Base-by-base conservation (phyloP, 2,329 filamentous ascomycete species). In the Thelonectria discophora region DNA sequence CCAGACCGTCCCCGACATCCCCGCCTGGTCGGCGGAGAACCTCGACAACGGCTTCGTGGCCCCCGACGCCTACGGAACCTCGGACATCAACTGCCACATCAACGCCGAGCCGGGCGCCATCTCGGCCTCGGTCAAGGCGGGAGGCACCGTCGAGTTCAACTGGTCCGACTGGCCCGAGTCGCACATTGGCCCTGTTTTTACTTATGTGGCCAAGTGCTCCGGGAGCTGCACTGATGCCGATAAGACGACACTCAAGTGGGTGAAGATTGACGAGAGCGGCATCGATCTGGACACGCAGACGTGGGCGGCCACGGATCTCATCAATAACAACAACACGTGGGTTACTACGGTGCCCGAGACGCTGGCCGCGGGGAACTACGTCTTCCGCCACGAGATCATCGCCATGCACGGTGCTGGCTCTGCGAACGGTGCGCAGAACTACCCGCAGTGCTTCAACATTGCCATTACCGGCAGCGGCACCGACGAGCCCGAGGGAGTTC, bases 241-340 rank as follows among this genome's bases (percentile, higher is more conserved):
- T 75, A 83, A 85, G 75, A 75, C 76, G 4, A 71, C 76, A 3
- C 80, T 89, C 45, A 75, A 84, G 68, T 90, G 84, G 77, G 85
- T 88, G 80, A 90, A 90, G 83, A 88, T 90, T 59, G 82, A 84
- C 49, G 82, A 82, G 64, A 87, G 85, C 66, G 79, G 86, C 34
- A 75, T 82, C 59, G 63, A 71, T 42, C 71, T 78, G 55, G 77
- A 75, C 60, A 76, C 74, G 50, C 62, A 74, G 62, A 67, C 60
- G 8, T 80, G 78, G 77, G 74, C 74, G 34, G 70, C 76, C 32
- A 69, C 69, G 62, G 73, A 81, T 10, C 73, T 86, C 58, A 83
- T 84, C 71, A 69, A 75, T 63, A 73, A 75, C 82, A 70, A 73
- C 69, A 76, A 75, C 67, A 74, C 68, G 17, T 76, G 75, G 74